Conservation (phyloP, 768 basidiomycete species). For the Postia placenta region DNA sequence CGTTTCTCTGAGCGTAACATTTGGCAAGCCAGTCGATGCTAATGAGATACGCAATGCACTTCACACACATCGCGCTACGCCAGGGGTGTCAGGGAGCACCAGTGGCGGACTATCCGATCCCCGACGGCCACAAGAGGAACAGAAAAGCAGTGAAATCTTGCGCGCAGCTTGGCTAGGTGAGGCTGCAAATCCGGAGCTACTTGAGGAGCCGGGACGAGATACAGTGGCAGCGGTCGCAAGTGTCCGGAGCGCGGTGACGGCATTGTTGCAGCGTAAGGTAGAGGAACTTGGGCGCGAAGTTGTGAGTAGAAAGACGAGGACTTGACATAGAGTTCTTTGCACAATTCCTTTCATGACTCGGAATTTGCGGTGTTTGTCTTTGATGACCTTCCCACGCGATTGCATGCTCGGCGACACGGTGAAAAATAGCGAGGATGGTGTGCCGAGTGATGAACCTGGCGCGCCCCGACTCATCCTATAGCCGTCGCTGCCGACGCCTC, state of each 20-base stretch:
- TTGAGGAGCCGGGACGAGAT: not conserved
- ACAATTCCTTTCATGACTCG: no score
- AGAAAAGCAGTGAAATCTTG: not conserved
- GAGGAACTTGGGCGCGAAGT: slow-evolving; percentile 21
- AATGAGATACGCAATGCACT: slow-evolving; percentile 28
- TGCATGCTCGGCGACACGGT: no score
- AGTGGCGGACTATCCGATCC: slow-evolving; percentile 3
- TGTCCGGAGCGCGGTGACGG: slow-evolving; percentile 25
- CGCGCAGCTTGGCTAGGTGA: slow-evolving; percentile 2
- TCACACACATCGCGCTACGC: not conserved
- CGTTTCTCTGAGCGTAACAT: slow-evolving; percentile 63
- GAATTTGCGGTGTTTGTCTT: no score
- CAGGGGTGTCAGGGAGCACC: slow-evolving; percentile 1
- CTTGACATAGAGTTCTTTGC: no score
- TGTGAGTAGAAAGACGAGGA: not conserved
- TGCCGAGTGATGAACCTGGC: no score
- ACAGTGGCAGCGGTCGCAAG: slow-evolving; percentile 10
- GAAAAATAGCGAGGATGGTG: no score
- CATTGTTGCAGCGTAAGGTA: slow-evolving; percentile 24
- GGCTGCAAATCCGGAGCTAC: slow-evolving; percentile 3
- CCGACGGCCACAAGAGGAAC: slow-evolving; percentile 7
- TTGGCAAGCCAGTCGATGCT: slow-evolving; percentile 66
- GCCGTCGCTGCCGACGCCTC: no score
- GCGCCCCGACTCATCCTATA: no score
- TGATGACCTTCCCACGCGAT: no score